phyloP scores from a whole-genome alignment of 495 filamentous ascomycete genomes.

The Haplographium delicatum region DNA sequence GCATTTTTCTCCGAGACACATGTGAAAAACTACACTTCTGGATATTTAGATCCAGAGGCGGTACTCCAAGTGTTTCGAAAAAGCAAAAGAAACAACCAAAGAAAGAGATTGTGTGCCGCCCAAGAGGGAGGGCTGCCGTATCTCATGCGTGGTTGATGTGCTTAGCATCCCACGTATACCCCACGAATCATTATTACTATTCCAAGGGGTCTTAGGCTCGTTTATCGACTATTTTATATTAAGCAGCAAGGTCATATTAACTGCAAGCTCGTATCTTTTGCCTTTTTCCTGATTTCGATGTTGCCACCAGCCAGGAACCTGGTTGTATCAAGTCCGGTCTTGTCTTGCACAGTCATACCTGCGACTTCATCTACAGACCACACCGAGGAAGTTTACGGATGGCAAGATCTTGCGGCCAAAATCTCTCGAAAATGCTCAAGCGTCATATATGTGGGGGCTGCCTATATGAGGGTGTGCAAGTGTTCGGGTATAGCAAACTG shows the following conservation, averaged over 20 bases:
- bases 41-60: background rate
- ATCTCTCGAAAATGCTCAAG: background rate
- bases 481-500: background rate
- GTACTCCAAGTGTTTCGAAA: background rate
- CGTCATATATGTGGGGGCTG: background rate
- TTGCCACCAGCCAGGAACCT: too few species aligned
- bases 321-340: too few species aligned
- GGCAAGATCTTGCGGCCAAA: background rate
- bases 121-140: slow-evolving; percentile 5
- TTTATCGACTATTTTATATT: slow-evolving; percentile 3
- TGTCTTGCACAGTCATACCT: background rate
- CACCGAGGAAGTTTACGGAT: background rate
- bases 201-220: background rate
- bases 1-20: background rate
- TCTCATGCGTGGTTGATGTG: background rate
- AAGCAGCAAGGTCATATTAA: background rate
- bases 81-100: background rate
- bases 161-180: slow-evolving; percentile 13
- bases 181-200: background rate
- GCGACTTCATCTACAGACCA: background rate
- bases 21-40: background rate
- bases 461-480: background rate
- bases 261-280: background rate
- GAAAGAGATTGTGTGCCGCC: slow-evolving; percentile 7
- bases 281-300: background rate